Percentiles rank a stretch among this genome's conserved stretches.
Conservation (phyloP, 2,329 filamentous ascomycete genomes). For the Fusarium metavorans region DNA sequence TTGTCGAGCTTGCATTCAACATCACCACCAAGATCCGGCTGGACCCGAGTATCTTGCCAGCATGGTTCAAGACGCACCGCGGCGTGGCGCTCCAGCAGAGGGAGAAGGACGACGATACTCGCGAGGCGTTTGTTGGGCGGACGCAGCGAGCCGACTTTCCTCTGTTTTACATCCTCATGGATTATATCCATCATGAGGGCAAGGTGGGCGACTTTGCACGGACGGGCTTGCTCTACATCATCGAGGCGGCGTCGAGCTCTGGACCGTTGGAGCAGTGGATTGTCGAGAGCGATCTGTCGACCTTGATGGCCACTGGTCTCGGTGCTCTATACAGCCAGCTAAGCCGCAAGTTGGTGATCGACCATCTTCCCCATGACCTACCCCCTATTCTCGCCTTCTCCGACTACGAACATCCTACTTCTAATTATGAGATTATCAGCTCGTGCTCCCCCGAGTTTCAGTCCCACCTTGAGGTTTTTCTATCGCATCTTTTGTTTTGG, state of each 20-base stretch:
- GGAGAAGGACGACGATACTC: slow-evolving; percentile 66
- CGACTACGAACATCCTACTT: slow-evolving; percentile 82
- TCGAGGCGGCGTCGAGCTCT: slow-evolving; percentile 90
- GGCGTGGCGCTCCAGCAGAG: slow-evolving; percentile 45
- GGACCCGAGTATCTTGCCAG: slow-evolving; percentile 85
- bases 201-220: slow-evolving; percentile 95
- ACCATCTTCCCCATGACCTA: slow-evolving; percentile 78
- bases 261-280: slow-evolving; percentile 92
- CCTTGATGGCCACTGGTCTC: slow-evolving; percentile 94
- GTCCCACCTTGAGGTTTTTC: slow-evolving; percentile 89
- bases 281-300: slow-evolving; percentile 95
- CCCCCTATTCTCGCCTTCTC: slow-evolving; percentile 90
- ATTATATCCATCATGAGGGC: slow-evolving; percentile 96
- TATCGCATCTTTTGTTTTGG: slow-evolving; percentile 97
- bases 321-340: slow-evolving; percentile 79
- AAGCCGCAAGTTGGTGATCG: slow-evolving; percentile 83
- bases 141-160: slow-evolving; percentile 95
- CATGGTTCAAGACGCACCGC: slow-evolving; percentile 83
- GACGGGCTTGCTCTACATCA: slow-evolving; percentile 94
- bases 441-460: slow-evolving; percentile 82
- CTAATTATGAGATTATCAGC: slow-evolving; percentile 77
- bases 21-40: slow-evolving; percentile 96
- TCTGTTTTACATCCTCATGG: slow-evolving; percentile 93
- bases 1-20: slow-evolving; percentile 94
- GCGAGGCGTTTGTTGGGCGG: slow-evolving; percentile 84